Conservation (phyloP, 331 rosid genomes). For the Cydonia oblonga region DNA sequence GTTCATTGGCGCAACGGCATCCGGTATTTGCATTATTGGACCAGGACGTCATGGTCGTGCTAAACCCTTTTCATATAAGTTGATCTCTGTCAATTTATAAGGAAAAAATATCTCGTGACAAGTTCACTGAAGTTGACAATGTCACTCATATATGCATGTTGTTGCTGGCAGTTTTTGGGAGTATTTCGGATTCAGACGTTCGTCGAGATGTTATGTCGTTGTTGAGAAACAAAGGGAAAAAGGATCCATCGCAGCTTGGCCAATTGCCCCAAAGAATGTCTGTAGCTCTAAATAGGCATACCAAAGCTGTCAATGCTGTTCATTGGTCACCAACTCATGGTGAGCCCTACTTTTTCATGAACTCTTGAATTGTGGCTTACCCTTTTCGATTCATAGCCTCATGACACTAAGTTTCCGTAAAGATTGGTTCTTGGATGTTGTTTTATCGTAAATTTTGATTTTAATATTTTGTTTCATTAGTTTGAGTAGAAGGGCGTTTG, state of each 20-base stretch:
- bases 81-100: background rate
- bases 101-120: background rate
- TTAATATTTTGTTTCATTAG: too few species aligned
- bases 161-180: conserved; percentile 38
- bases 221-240: conserved; percentile 47
- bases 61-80: background rate
- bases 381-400: background rate
- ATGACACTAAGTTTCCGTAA: background rate
- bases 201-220: conserved; percentile 32
- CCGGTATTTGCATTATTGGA: background rate
- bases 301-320: conserved; percentile 60
- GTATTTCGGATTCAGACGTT: conserved; percentile 44
- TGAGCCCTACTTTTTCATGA: conserved; percentile 19
- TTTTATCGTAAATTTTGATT: background rate
- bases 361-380: background rate
- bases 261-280: conserved; percentile 37
- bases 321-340: conserved; percentile 79
- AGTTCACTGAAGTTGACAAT: background rate
- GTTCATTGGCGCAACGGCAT: background rate
- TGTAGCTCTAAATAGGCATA: conserved; percentile 38
- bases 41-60: background rate
- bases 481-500: background rate
- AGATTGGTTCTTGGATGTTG: background rate
- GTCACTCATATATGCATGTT: background rate
- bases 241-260: conserved; percentile 20